Conservation (phyloP, 345 rosid species). For the Nephelium lappaceum region DNA sequence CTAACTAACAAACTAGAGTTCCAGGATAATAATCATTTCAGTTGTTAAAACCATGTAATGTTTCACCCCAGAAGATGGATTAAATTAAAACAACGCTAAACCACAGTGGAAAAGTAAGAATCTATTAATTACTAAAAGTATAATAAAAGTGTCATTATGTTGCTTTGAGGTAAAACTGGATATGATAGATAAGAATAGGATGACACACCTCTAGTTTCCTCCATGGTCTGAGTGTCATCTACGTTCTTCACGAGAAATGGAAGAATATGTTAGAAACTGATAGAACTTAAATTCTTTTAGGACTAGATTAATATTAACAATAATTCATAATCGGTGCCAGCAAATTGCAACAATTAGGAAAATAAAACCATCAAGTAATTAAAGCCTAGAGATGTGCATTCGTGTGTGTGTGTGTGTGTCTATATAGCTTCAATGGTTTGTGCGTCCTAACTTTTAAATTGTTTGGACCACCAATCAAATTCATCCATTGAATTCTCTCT, state of each 20-base stretch:
- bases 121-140: not conserved
- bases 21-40: not conserved
- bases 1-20: not conserved
- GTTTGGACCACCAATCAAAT: too few relatives aligned
- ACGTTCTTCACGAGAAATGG: constrained; percentile 20
- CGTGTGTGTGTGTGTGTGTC: too few relatives aligned
- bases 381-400: not conserved
- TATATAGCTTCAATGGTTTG: too few relatives aligned
- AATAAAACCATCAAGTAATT: not conserved
- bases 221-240: constrained; percentile 2
- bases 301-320: not conserved
- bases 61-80: not conserved
- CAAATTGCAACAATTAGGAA: constrained; percentile 10
- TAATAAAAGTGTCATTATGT: not conserved
- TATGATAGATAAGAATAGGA: not conserved
- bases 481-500: too few relatives aligned
- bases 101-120: not conserved
- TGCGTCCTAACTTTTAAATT: too few relatives aligned
- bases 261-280: not conserved
- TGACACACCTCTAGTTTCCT: constrained; percentile 9
- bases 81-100: not conserved
- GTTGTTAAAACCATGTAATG: not conserved
- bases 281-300: not conserved
- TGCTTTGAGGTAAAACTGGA: not conserved
- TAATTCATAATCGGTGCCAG: not conserved